Evolutionary conservation across 2,329 filamentous ascomycete species (phyloP).

Genomic region (Clonostachys rosea): DNA sequence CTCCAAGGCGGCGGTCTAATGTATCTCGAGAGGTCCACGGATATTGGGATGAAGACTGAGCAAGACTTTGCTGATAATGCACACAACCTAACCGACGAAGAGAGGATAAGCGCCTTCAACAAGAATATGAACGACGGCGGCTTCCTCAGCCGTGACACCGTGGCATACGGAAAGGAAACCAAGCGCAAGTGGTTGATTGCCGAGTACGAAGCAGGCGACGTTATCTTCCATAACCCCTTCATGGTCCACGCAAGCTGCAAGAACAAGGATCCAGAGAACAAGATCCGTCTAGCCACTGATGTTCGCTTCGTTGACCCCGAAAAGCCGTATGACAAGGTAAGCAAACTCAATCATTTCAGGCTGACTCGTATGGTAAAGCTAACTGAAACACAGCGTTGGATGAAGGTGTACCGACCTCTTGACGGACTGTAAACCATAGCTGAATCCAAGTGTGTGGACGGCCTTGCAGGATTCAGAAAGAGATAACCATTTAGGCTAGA

Average conservation of each 20-base stretch:
- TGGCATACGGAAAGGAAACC: slow-evolving; percentile 20
- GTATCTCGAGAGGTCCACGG: slow-evolving; percentile 40
- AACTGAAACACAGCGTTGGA: too few relatives aligned
- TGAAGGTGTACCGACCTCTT: too few relatives aligned
- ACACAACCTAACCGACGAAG: slow-evolving; percentile 44
- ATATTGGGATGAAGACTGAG: slow-evolving; percentile 43
- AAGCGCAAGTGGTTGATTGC: slow-evolving; percentile 24
- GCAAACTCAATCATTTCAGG: background rate
- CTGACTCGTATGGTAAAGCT: too few relatives aligned
- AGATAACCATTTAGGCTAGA: too few relatives aligned
- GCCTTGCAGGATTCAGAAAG: too few relatives aligned
- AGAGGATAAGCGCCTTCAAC: slow-evolving; percentile 48
- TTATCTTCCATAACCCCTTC: slow-evolving; percentile 28
- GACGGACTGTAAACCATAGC: too few relatives aligned
- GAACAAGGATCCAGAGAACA: slow-evolving; percentile 43
- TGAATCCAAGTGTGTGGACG: too few relatives aligned
- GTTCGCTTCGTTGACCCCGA: slow-evolving; percentile 48
- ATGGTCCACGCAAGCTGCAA: slow-evolving; percentile 55
- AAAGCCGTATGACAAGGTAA: slow-evolving; percentile 42
- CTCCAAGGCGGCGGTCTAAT: slow-evolving; percentile 53
- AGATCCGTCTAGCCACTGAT: slow-evolving; percentile 51
- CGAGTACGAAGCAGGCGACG: slow-evolving; percentile 31
- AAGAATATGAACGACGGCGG: slow-evolving; percentile 54
- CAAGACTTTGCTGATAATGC: slow-evolving; percentile 42
- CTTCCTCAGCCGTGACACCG: slow-evolving; percentile 43